Conservation (phyloP, 2,329 filamentous ascomycete genomes). For the Ophiostoma tasmaniense region DNA sequence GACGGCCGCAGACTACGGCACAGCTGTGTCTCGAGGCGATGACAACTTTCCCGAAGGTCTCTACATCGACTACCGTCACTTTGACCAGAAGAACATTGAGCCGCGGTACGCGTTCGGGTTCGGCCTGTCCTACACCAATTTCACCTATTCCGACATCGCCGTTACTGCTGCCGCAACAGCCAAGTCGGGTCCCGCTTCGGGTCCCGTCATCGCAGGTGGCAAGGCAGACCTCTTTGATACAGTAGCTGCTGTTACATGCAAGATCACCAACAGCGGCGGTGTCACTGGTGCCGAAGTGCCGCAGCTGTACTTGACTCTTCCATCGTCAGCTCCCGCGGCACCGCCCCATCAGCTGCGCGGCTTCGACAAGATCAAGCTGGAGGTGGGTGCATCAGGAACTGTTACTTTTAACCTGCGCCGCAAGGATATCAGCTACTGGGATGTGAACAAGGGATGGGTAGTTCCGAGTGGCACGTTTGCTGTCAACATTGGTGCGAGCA, state of each 20-base stretch:
- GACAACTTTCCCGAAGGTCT: conserved; percentile 53
- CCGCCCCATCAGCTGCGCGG: conserved; percentile 49
- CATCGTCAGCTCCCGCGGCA: conserved; percentile 30
- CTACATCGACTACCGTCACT: conserved; percentile 57
- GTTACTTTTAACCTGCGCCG: conserved; percentile 47
- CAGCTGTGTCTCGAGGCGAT: conserved; percentile 27
- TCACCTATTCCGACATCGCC: conserved; percentile 47
- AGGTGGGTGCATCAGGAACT: conserved; percentile 37
- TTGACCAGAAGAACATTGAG: conserved; percentile 46
- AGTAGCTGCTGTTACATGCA: conserved; percentile 45
- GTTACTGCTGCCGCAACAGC: conserved; percentile 28
- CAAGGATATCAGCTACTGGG: conserved; percentile 59
- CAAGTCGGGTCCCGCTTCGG: conserved; percentile 32
- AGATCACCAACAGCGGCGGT: conserved; percentile 56
- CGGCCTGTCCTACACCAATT: conserved; percentile 60
- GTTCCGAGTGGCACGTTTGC: conserved; percentile 38
- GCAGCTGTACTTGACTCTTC: conserved; percentile 47
- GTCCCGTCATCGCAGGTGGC: conserved; percentile 35
- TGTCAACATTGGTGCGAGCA: conserved; percentile 38
- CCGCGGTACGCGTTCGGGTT: conserved; percentile 58
- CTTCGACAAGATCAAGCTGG: conserved; percentile 51
- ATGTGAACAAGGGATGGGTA: conserved; percentile 53
- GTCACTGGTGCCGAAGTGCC: conserved; percentile 56
- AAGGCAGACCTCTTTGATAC: conserved; percentile 38
- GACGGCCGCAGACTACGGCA: conserved; percentile 38